phyloP scores from a whole-genome alignment of 331 rosid species.

The Rhamnella rubrinervis region DNA sequence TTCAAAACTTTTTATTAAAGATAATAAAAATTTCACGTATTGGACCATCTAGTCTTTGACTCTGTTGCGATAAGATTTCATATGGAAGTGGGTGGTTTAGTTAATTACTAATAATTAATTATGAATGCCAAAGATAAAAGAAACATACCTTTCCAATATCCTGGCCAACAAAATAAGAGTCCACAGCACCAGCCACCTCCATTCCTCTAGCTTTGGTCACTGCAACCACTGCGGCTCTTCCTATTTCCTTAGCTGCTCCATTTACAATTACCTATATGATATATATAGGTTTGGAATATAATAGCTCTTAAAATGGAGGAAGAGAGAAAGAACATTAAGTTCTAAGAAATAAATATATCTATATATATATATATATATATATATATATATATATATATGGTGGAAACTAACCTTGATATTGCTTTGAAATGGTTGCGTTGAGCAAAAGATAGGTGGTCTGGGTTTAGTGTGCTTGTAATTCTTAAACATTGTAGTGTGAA shows the following conservation, averaged over 20 bases:
- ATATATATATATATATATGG: neutral
- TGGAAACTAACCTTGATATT: constrained; percentile 59
- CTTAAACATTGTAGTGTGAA: constrained; percentile 35
- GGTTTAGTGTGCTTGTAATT: constrained; percentile 25
- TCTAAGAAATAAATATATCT: neutral
- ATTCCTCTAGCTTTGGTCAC: constrained; percentile 87
- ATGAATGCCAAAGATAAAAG: neutral
- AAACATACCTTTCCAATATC: constrained; percentile 65
- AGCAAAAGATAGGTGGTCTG: constrained; percentile 44
- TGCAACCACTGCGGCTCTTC: constrained; percentile 78
- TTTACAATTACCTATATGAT: constrained; percentile 60
- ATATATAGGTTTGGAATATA: neutral
- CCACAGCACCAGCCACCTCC: constrained; percentile 91
- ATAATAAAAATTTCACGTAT: neutral
- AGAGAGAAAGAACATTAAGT: neutral
- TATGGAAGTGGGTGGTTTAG: too few relatives aligned
- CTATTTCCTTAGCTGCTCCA: constrained; percentile 89
- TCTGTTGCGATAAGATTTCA: too few relatives aligned
- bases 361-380: neutral
- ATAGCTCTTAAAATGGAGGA: neutral
- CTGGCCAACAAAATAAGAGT: constrained; percentile 62
- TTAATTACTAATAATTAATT: neutral
- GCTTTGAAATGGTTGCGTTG: constrained; percentile 57
- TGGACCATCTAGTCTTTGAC: neutral
- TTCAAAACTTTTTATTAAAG: neutral